A percentile compares a stretch with the other conserved stretches of the same genome.
Evolutionary conservation across 2,329 filamentous ascomycete genomes (phyloP).

Genomic region (Coniella lustricola): DNA sequence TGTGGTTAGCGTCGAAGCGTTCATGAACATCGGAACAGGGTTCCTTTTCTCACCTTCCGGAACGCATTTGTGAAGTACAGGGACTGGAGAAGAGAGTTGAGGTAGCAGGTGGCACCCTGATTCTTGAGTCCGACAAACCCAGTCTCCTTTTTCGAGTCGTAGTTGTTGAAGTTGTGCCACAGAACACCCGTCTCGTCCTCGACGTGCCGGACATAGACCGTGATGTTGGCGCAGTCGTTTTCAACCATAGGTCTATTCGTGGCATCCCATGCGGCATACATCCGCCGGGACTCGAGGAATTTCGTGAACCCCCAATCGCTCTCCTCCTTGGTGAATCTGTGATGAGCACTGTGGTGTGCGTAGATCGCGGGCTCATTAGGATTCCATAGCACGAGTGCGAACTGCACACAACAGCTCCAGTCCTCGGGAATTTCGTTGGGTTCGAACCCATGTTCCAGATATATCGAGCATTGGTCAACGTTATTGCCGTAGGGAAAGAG

Average conservation of each 20-base stretch:
- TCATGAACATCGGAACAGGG: conserved; percentile 8
- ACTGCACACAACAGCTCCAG: conserved; percentile 96
- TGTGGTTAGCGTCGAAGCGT: conserved; percentile 12
- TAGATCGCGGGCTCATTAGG: conserved; percentile 84
- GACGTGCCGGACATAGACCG: conserved; percentile 73
- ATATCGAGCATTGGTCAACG: conserved; percentile 87
- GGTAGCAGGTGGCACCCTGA: conserved; percentile 86
- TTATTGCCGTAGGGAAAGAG: conserved; percentile 96
- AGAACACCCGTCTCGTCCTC: conserved; percentile 83
- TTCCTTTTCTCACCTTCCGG: conserved; percentile 60
- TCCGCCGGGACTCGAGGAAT: conserved; percentile 79
- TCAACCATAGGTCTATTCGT: conserved; percentile 65
- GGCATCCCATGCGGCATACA: conserved; percentile 77
- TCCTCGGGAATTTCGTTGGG: conserved; percentile 70
- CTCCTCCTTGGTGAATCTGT: conserved; percentile 93
- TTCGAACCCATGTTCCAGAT: conserved; percentile 90
- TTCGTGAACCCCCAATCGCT: conserved; percentile 99
- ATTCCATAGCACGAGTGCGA: conserved; percentile 90
- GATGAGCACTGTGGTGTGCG: conserved; percentile 76
- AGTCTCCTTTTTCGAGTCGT: conserved; percentile 98
- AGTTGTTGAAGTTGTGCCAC: conserved; percentile 89
- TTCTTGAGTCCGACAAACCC: conserved; percentile 96
- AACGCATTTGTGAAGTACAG: conserved; percentile 88
- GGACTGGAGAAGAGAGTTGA: conserved; percentile 79
- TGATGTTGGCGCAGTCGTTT: conserved; percentile 70